Conservation (phyloP, 1,284 basidiomycete species). For the Apiotrichum laibachii region DNA sequence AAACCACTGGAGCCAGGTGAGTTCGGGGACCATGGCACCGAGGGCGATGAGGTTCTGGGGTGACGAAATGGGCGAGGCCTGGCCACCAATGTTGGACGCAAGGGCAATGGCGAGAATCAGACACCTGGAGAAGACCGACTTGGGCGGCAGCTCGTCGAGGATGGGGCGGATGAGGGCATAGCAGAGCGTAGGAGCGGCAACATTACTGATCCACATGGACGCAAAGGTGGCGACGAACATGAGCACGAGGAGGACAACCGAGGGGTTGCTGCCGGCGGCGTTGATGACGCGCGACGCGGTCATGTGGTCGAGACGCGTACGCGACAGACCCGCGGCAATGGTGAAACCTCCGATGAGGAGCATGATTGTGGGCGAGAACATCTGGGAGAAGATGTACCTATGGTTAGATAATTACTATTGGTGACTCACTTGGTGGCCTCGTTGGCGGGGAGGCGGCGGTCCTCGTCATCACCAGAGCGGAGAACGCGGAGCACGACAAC, state of each 20-base stretch:
- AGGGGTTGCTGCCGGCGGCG: constrained; percentile 83
- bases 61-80: constrained; percentile 85
- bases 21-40: constrained; percentile 75
- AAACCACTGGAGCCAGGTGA: constrained; percentile 94
- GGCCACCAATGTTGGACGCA: constrained; percentile 97
- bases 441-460: constrained; percentile 60
- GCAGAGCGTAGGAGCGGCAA: constrained; percentile 94
- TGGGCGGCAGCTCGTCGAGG: constrained; percentile 82
- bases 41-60: constrained; percentile 97
- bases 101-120: constrained; percentile 94
- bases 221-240: constrained; percentile 98
- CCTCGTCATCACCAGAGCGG: constrained; percentile 61
- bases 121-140: constrained; percentile 82
- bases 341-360: constrained; percentile 97
- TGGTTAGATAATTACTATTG: too few species aligned
- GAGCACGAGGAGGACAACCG: constrained; percentile 83
- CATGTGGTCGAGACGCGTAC: constrained; percentile 94
- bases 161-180: constrained; percentile 99
- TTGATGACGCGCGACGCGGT: constrained; percentile 89
- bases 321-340: constrained; percentile 91
- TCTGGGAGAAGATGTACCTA: constrained; percentile 66
- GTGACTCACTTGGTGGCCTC: constrained; percentile 72
- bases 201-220: constrained; percentile 99
- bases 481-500: constrained; percentile 87
- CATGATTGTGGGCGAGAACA: constrained; percentile 74